Base-by-base conservation (phyloP, 345 rosid species). In the Salix dunnii region DNA sequence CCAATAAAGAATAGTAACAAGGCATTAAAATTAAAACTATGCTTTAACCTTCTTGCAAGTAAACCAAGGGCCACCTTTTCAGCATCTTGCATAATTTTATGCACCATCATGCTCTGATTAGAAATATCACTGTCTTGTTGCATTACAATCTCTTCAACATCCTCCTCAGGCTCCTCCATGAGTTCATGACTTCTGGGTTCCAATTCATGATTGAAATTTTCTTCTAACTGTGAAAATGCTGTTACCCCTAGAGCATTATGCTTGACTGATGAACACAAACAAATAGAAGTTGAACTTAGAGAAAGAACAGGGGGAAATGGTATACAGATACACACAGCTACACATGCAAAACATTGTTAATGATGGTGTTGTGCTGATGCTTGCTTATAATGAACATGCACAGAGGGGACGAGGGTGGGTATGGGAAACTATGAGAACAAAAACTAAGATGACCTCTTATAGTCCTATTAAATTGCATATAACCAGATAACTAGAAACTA, bases 1-100 rank as follows among this genome's bases (percentile, higher is more conserved):
- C 49, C 16, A 23, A 66, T 16, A 68, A 75, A 48, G 33, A 46
- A 38, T 68, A 74, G 35, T 51, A 40, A 79, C 40, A 35, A 27
- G 72, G 76, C 40, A 69, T 21, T 73, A 14, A 55, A 77, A 51
- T 51, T 51, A 51, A 74, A 77, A 60, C 28, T 31, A 70, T 25
- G 63, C 60, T 40, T 79, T 71, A 62, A 91, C 93, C 94, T 91
- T 78, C 71, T 79, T 25, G 94, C 89, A 72, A 94, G 92, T 79
- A 89, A 83, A 72, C 84, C 80, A 79, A 91, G 79, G n/a, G 92
- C 93, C 78, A 70, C 51, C 58, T 86, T 87, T 85, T 91, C 85
- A 6, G 89, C 94, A 76, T 90, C 91, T 78, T 84, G 82, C 64
- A 67, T 77, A 49, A 80, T 75, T 79, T 78, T 86, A 73, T 78